Conservation (phyloP, 2,329 filamentous ascomycete species). For the Pseudogymnoascus sp. region DNA sequence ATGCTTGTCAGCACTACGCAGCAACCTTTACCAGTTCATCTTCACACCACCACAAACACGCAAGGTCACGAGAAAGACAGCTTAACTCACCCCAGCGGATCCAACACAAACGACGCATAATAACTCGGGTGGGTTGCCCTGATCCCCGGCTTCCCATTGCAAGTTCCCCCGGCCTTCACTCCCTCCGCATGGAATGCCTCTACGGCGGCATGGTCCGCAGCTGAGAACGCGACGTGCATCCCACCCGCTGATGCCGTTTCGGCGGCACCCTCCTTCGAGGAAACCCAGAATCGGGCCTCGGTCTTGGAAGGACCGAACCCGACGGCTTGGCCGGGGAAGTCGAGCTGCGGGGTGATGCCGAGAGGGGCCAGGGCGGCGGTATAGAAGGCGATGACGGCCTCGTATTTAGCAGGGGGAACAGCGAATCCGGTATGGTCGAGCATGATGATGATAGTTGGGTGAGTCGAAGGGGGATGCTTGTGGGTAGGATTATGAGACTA, state of each 20-base stretch:
- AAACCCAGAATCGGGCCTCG: background rate
- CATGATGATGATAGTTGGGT: background rate
- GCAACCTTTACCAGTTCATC: background rate
- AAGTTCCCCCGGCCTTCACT: background rate
- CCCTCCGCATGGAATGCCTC: background rate
- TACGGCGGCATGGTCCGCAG: background rate
- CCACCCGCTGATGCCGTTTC: background rate
- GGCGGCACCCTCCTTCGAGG: background rate
- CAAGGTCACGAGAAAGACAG: background rate
- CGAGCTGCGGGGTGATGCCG: background rate
- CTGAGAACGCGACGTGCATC: background rate
- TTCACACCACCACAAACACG: background rate
- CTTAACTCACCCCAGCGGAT: background rate
- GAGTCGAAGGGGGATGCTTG: background rate
- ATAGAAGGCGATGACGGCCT: background rate
- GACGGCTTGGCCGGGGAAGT: background rate
- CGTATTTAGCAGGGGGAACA: background rate
- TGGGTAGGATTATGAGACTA: background rate
- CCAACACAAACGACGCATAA: constrained; percentile 1
- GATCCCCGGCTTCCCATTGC: background rate
- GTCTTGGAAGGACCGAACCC: background rate
- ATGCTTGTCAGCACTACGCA: background rate
- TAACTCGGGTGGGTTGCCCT: background rate
- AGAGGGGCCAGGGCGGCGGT: background rate
- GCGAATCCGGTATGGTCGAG: background rate